A percentile compares a stretch with the other conserved stretches of the same genome.
Evolutionary conservation across 306 rosid genomes (phyloP).

Genomic region (Crotalaria pallida): DNA sequence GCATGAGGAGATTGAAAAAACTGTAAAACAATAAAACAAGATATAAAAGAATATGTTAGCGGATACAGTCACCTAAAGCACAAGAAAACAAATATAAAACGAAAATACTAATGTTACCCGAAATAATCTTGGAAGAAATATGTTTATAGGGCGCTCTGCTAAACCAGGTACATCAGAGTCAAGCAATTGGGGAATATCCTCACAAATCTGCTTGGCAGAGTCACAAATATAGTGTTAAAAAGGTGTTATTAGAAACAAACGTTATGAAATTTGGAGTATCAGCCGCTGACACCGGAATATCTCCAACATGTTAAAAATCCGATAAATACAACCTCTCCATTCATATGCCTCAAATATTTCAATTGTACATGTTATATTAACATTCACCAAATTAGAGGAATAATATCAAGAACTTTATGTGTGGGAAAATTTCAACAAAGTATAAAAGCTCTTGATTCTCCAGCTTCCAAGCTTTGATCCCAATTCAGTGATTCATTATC

Average conservation of each 20-base stretch:
- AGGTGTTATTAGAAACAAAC: not conserved
- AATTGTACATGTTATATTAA: not conserved
- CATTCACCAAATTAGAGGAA: conserved; percentile 4
- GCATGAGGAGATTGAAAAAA: conserved; percentile 90
- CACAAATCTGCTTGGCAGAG: conserved; percentile 66
- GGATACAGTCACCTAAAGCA: not conserved
- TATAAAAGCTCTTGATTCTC: not conserved
- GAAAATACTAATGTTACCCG: conserved; percentile 44
- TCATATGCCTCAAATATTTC: not conserved
- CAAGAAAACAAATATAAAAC: not conserved
- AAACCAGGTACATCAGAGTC: conserved; percentile 90
- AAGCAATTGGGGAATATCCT: conserved; percentile 95
- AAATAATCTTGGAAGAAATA: conserved; percentile 82
- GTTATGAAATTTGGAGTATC: not conserved
- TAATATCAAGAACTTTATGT: not conserved
- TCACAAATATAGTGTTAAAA: not conserved
- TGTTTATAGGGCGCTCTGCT: conserved; percentile 87
- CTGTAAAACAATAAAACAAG: conserved; percentile 37
- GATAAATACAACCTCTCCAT: not conserved
- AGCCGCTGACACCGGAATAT: not conserved
- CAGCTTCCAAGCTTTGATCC: not conserved
- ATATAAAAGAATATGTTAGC: not conserved
- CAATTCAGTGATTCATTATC: conserved; percentile 11
- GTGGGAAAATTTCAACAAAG: not conserved
- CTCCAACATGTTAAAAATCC: not conserved